Evolutionary conservation across 139 green algal genomes (phyloP).

Genomic region (Chlorella sorokiniana): DNA sequence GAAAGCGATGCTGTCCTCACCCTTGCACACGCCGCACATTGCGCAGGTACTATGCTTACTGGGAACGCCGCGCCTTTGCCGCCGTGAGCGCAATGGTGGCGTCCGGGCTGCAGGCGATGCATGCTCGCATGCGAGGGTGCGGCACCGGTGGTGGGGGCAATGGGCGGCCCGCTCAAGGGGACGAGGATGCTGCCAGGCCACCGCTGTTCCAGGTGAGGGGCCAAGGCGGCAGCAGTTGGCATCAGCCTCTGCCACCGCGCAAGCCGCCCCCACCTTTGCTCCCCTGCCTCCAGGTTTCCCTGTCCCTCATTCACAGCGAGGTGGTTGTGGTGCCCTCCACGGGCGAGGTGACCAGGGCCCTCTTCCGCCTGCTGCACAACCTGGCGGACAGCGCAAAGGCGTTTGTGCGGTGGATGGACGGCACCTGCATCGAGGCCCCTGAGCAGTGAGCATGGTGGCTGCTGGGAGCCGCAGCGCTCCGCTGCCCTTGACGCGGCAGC

Average conservation of each 20-base stretch:
- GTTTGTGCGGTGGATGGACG: conserved; percentile 94
- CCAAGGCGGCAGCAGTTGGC: not conserved
- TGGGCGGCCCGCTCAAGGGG: not conserved
- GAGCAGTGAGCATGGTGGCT: conserved; percentile 48
- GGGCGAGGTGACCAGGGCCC: conserved; percentile 76
- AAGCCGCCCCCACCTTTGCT: not conserved
- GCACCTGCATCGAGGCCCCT: conserved; percentile 85
- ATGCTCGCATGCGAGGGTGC: conserved; percentile 12
- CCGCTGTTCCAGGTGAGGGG: not conserved
- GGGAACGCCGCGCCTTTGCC: conserved; percentile 85
- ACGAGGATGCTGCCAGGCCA: not conserved
- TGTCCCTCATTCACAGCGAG: conserved; percentile 74
- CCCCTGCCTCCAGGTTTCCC: conserved; percentile 45
- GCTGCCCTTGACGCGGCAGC: not conserved
- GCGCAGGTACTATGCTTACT: conserved; percentile 82
- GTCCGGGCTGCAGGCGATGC: conserved; percentile 13
- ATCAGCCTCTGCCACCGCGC: not conserved
- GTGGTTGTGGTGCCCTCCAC: conserved; percentile 82
- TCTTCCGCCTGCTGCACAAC: conserved; percentile 67
- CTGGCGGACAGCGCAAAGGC: conserved; percentile 75
- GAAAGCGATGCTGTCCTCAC: not conserved
- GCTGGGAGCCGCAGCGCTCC: not conserved
- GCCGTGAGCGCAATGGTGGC: conserved; percentile 62
- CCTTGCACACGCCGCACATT: not conserved
- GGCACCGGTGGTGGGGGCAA: not conserved